Evolutionary conservation across 2,329 filamentous ascomycete genomes (phyloP).

Genomic region (Aspergillus piperis): DNA sequence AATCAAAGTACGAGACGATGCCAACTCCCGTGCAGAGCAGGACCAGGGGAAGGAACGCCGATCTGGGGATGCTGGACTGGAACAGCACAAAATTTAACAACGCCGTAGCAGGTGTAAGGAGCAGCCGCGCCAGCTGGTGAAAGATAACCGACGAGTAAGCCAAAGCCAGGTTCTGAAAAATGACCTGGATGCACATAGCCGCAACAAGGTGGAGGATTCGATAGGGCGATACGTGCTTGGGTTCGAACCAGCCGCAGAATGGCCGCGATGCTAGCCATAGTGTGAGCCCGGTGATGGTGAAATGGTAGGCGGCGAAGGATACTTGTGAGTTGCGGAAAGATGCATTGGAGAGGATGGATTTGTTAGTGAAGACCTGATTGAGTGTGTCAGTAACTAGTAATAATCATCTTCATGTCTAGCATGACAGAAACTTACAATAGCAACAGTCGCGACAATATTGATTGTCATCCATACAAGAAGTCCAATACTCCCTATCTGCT

Average conservation of each 20-base stretch:
- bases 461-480: slow-evolving; percentile 22
- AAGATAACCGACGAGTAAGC: slow-evolving; percentile 27
- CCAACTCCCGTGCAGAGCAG: slow-evolving; percentile 23
- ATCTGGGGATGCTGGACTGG: slow-evolving; percentile 18
- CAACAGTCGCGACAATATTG: slow-evolving; percentile 24
- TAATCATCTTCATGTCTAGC: background rate
- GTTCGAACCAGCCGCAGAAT: slow-evolving; percentile 21
- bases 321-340: slow-evolving; percentile 25
- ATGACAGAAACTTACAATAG: slow-evolving; percentile 18
- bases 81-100: slow-evolving; percentile 23
- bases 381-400: background rate
- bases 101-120: slow-evolving; percentile 22
- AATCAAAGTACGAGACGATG: slow-evolving; percentile 26
- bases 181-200: slow-evolving; percentile 25
- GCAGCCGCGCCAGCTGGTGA: slow-evolving; percentile 24
- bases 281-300: slow-evolving; percentile 24
- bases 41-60: slow-evolving; percentile 17
- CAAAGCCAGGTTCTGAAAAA: slow-evolving; percentile 25
- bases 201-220: slow-evolving; percentile 23
- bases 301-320: slow-evolving; percentile 27
- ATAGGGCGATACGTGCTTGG: slow-evolving; percentile 16
- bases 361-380: slow-evolving; percentile 25
- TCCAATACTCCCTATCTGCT: background rate
- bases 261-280: slow-evolving; percentile 22
- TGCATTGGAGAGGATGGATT: slow-evolving; percentile 21